These are phyloP conservation scores for Thinopyrum elongatum DNA, from an alignment of 176 grass and related monocot genomes.

Conservation along the genomic window DNA sequence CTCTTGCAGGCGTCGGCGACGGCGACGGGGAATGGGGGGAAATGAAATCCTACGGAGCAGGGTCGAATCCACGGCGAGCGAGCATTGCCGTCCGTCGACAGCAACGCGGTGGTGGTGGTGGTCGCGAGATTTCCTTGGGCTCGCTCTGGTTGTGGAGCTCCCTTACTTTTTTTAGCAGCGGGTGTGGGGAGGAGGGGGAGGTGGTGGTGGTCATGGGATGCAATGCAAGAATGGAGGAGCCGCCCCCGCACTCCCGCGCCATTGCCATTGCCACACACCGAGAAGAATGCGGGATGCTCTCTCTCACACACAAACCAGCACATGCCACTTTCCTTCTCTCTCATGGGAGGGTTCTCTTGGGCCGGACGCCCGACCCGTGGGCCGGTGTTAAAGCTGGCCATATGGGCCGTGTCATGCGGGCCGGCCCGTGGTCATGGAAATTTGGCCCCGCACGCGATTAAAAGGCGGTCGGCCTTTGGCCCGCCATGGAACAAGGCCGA, in stretches of 20 bases:
- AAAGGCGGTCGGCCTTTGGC: too few species aligned
- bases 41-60: not conserved
- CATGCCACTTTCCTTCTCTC: not conserved
- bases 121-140: not conserved
- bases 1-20: not conserved
- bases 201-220: not conserved
- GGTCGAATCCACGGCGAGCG: not conserved
- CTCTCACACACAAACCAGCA: not conserved
- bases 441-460: too few species aligned
- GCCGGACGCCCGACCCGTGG: too few species aligned
- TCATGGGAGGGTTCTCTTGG: not conserved
- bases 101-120: not conserved
- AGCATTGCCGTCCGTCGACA: not conserved
- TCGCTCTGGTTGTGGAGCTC: not conserved
- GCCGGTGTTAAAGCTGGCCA: too few species aligned
- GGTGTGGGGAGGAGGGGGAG: not conserved
- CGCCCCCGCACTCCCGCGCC: too few species aligned
- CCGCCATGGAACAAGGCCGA: too few species aligned
- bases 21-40: not conserved
- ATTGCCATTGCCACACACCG: not conserved
- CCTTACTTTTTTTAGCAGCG: conserved; percentile 24
- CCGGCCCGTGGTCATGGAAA: too few species aligned
- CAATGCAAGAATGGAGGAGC: not conserved
- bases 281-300: not conserved
- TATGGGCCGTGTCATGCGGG: too few species aligned